These are phyloP conservation scores for Podaxis sp. DNA, from an alignment of 768 basidiomycete genomes.

Conservation along the genomic window DNA sequence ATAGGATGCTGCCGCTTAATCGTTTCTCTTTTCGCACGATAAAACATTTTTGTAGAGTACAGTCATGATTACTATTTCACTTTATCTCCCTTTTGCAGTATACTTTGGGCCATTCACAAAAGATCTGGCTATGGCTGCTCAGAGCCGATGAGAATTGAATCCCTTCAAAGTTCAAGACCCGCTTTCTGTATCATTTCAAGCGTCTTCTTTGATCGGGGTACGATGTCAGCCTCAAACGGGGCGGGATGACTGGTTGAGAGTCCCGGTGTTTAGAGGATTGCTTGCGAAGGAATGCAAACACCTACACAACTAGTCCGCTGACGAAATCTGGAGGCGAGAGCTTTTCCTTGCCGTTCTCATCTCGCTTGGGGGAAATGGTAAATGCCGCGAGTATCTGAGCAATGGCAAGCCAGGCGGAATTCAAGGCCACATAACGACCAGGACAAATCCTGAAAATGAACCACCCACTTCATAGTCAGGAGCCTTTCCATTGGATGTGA, in stretches of 20 bases:
- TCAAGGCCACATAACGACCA: slow-evolving; percentile 32
- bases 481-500: not conserved
- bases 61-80: slow-evolving; percentile 5
- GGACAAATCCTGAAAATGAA: slow-evolving; percentile 28
- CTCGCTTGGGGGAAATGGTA: slow-evolving; percentile 29
- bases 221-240: slow-evolving; percentile 21
- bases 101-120: not conserved
- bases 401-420: slow-evolving; percentile 30
- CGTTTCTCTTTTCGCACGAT: not conserved
- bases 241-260: slow-evolving; percentile 22
- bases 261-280: not conserved
- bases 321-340: slow-evolving; percentile 25
- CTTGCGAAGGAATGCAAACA: not conserved
- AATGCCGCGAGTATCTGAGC: slow-evolving; percentile 27
- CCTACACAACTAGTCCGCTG: slow-evolving; percentile 24
- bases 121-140: not conserved
- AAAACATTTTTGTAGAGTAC: slow-evolving; percentile 11
- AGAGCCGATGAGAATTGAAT: not conserved
- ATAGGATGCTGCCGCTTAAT: slow-evolving; percentile 24
- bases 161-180: slow-evolving; percentile 10
- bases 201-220: slow-evolving; percentile 19
- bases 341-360: slow-evolving; percentile 26
- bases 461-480: not conserved
- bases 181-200: slow-evolving; percentile 19
- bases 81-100: not conserved